Evolutionary conservation across 192 early-diverging fungal genomes (phyloP).

Genomic region (Allomyces macrogynus): DNA sequence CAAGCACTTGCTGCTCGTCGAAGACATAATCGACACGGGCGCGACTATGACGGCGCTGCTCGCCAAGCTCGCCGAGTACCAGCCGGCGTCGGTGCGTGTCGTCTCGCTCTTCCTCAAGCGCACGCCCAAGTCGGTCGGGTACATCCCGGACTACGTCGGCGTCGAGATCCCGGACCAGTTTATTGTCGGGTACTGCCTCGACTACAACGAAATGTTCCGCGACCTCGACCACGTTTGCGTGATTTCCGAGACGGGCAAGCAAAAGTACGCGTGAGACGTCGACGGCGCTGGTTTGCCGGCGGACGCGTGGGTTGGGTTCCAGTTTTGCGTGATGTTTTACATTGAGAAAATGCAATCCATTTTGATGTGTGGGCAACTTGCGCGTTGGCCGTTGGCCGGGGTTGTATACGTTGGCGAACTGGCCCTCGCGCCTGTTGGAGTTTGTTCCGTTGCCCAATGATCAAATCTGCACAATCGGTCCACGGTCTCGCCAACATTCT

Average conservation of each 20-base stretch:
- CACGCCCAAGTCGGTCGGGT: conserved; percentile 60
- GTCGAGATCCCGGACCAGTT: conserved; percentile 80
- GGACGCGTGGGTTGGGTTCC: no score
- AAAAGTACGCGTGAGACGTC: conserved; percentile 13
- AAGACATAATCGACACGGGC: conserved; percentile 90
- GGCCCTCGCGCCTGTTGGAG: no score
- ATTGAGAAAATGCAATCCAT: not conserved
- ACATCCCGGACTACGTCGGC: conserved; percentile 81
- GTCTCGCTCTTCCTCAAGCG: conserved; percentile 74
- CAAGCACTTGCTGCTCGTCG: conserved; percentile 78
- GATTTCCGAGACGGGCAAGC: conserved; percentile 44
- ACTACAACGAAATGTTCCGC: conserved; percentile 84
- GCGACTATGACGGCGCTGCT: conserved; percentile 72
- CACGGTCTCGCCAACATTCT: no score
- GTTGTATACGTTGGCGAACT: no score
- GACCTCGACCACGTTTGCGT: conserved; percentile 89
- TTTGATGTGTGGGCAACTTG: no score
- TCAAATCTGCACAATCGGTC: no score
- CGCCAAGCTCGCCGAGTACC: conserved; percentile 40
- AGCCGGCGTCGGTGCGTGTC: conserved; percentile 64
- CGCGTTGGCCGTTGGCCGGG: no score
- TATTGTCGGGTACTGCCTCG: conserved; percentile 81
- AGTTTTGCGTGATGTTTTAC: not conserved
- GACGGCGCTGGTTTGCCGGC: not conserved
- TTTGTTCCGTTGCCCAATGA: no score